Percentiles rank a stretch among this genome's conserved stretches.
Evolutionary conservation across 345 rosid species (phyloP).

Genomic region (Populus tremula): DNA sequence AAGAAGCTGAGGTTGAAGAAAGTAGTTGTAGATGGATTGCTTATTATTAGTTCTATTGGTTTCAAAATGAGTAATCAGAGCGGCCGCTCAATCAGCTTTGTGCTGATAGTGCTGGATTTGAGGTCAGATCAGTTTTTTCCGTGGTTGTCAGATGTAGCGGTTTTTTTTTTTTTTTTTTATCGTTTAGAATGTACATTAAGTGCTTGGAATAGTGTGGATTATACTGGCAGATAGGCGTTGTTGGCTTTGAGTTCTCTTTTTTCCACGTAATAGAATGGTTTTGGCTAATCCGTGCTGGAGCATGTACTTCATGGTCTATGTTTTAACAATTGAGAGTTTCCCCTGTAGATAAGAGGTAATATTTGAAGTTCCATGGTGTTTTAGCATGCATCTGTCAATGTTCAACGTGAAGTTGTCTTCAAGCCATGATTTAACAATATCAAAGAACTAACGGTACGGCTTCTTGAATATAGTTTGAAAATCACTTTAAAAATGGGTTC

Average conservation of each 20-base stretch:
- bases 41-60: conserved; percentile 11
- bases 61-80: conserved; percentile 11
- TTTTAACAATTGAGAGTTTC: neutral
- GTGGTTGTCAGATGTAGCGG: conserved; percentile 20
- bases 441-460: neutral
- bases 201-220: conserved; percentile 20
- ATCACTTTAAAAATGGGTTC: no score
- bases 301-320: neutral
- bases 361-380: neutral
- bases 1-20: conserved; percentile 53
- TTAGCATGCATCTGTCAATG: neutral
- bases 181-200: conserved; percentile 36
- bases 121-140: neutral
- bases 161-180: neutral
- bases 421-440: neutral
- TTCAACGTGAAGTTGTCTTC: neutral
- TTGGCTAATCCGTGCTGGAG: neutral
- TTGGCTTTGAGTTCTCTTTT: conserved; percentile 11
- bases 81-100: conserved; percentile 1
- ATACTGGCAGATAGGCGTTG: conserved; percentile 2
- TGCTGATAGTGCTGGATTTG: conserved; percentile 13
- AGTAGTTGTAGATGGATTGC: conserved; percentile 25
- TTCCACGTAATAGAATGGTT: conserved; percentile 12
- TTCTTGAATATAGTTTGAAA: no score
- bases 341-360: conserved; percentile 11